A percentile compares a stretch with the other conserved stretches of the same genome.
Conservation (phyloP, 345 rosid genomes). For the Kernera saxatilis region DNA sequence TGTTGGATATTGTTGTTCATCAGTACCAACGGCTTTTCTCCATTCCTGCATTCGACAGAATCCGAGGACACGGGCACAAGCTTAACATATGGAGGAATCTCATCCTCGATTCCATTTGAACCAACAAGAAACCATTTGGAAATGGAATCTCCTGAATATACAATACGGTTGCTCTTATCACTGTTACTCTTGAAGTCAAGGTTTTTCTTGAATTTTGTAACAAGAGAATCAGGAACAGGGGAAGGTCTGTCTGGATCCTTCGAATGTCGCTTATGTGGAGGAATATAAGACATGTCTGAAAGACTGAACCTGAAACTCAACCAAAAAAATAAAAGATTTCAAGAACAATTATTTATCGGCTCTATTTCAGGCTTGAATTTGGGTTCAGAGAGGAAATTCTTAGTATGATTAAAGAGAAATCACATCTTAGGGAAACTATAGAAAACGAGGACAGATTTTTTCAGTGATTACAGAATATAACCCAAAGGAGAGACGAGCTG, state of each 20-base stretch:
- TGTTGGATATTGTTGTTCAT: conserved; percentile 19
- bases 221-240: conserved; percentile 34
- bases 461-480: neutral
- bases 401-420: neutral
- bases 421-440: neutral
- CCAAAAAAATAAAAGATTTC: neutral
- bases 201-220: conserved; percentile 33
- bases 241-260: conserved; percentile 24
- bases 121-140: conserved; percentile 46
- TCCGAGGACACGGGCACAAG: conserved; percentile 37
- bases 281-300: conserved; percentile 54
- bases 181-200: conserved; percentile 5
- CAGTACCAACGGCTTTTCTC: conserved; percentile 37
- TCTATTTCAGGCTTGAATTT: neutral
- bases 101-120: conserved; percentile 29
- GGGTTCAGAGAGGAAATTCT: neutral
- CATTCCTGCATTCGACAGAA: conserved; percentile 17
- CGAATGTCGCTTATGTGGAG: conserved; percentile 54
- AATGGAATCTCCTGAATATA: conserved; percentile 33
- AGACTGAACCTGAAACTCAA: conserved; percentile 7
- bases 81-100: conserved; percentile 29
- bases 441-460: neutral
- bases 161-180: conserved; percentile 19
- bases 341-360: neutral
- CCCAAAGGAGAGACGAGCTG: neutral